These are phyloP conservation scores for Chenopodium album DNA, from an alignment of 148 eudicot species.

Conservation along the genomic window DNA sequence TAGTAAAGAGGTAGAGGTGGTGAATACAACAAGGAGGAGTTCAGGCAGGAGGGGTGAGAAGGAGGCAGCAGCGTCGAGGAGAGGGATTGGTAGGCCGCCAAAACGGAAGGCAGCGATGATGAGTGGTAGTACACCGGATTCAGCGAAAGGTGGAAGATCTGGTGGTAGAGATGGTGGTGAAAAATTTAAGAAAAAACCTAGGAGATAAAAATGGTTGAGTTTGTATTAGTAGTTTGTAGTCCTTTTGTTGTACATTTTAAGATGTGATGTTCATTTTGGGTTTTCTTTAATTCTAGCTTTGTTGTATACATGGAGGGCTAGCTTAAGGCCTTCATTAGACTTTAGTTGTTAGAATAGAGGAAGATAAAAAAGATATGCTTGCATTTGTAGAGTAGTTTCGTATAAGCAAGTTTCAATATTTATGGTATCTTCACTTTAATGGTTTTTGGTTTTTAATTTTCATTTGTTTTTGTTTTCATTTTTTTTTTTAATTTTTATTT, in stretches of 20 bases:
- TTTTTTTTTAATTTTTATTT: too few species aligned
- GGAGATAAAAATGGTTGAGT: slow-evolving; percentile 20
- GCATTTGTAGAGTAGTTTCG: slow-evolving; percentile 12
- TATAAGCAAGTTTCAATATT: slow-evolving; percentile 11
- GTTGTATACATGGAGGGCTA: slow-evolving; percentile 19
- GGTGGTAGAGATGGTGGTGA: slow-evolving; percentile 24
- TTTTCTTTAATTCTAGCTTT: not conserved
- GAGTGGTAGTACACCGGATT: slow-evolving; percentile 25
- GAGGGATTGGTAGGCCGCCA: slow-evolving; percentile 29
- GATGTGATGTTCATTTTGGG: not conserved
- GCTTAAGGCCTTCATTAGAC: slow-evolving; percentile 9
- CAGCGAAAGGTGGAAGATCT: slow-evolving; percentile 26
- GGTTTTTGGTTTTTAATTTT: not conserved
- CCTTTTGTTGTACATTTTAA: slow-evolving; percentile 18
- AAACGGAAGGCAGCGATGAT: slow-evolving; percentile 29
- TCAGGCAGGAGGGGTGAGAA: slow-evolving; percentile 24
- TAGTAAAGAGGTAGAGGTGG: slow-evolving; percentile 14
- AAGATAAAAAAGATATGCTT: not conserved
- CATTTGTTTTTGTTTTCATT: not conserved
- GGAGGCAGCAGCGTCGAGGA: slow-evolving; percentile 17
- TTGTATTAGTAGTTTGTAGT: slow-evolving; percentile 11
- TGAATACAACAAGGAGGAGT: slow-evolving; percentile 21
- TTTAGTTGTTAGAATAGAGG: slow-evolving; percentile 15
- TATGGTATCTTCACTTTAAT: not conserved
- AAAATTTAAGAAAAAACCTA: slow-evolving; percentile 30